These are phyloP conservation scores for Straminergon stramineum DNA, from an alignment of 225 moss, liverwort and hornwort genomes.

Conservation along the genomic window DNA sequence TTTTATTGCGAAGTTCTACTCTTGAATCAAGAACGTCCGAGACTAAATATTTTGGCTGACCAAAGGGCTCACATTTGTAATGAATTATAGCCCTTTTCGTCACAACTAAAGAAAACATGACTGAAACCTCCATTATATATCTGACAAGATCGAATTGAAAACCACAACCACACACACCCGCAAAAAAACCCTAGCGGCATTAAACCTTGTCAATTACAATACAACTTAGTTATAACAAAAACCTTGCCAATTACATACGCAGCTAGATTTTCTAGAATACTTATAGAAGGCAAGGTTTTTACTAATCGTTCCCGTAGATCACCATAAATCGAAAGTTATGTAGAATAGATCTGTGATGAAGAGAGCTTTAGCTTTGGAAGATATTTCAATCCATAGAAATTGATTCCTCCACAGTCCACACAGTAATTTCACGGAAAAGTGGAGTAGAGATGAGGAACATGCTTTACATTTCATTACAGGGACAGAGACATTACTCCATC, in stretches of 20 bases:
- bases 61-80: background rate
- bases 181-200: background rate
- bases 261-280: background rate
- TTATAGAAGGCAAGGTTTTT: background rate
- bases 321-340: background rate
- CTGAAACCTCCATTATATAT: background rate
- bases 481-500: slow-evolving; percentile 15
- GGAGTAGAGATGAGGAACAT: background rate
- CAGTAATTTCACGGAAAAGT: background rate
- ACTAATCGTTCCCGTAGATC: background rate
- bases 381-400: background rate
- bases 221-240: background rate
- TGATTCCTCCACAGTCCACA: background rate
- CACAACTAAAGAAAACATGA: background rate
- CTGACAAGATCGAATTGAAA: background rate
- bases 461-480: background rate
- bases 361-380: background rate
- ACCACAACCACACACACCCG: background rate
- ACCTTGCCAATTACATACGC: background rate
- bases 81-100: too few relatives aligned
- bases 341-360: background rate
- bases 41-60: background rate
- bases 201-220: background rate
- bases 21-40: background rate
- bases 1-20: background rate